Percentiles rank a stretch among this genome's conserved stretches.
phyloP scores from a whole-genome alignment of 2,329 filamentous ascomycete genomes.

The Coniochaeta ligniaria region DNA sequence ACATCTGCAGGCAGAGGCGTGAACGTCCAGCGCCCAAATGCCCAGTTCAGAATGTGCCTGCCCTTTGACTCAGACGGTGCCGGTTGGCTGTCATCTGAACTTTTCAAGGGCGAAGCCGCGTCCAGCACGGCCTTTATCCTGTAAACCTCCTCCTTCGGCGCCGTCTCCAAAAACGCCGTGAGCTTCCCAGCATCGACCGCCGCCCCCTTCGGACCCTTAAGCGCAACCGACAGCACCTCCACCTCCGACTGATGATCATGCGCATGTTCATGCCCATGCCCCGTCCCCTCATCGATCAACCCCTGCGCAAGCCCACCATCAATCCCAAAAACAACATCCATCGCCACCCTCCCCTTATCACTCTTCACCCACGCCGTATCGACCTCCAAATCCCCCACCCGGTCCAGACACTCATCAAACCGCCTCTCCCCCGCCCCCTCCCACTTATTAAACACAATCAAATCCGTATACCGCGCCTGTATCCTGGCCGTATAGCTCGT shows the following conservation, averaged over 20 bases:
- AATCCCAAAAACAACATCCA: constrained; percentile 77
- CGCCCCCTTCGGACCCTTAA: constrained; percentile 37
- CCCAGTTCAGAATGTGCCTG: constrained; percentile 94
- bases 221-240: constrained; percentile 78
- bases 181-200: constrained; percentile 55
- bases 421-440: constrained; percentile 65
- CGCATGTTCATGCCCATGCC: constrained; percentile 28
- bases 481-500: constrained; percentile 82
- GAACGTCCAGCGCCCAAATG: constrained; percentile 92
- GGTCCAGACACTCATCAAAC: constrained; percentile 72
- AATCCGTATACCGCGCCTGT: constrained; percentile 82
- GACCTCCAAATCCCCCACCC: constrained; percentile 73
- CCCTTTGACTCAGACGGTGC: constrained; percentile 21
- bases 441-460: constrained; percentile 93
- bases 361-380: constrained; percentile 82
- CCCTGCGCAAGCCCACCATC: constrained; percentile 69
- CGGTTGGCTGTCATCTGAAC: constrained; percentile 42
- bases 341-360: constrained; percentile 68
- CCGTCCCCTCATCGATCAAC: constrained; percentile 30
- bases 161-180: constrained; percentile 57
- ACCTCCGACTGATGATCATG: constrained; percentile 75
- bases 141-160: constrained; percentile 91
- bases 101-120: constrained; percentile 32
- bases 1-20: constrained; percentile 44
- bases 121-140: constrained; percentile 73